Conservation (phyloP, 139 green algal species). For the Chlamydomonas sp. region DNA sequence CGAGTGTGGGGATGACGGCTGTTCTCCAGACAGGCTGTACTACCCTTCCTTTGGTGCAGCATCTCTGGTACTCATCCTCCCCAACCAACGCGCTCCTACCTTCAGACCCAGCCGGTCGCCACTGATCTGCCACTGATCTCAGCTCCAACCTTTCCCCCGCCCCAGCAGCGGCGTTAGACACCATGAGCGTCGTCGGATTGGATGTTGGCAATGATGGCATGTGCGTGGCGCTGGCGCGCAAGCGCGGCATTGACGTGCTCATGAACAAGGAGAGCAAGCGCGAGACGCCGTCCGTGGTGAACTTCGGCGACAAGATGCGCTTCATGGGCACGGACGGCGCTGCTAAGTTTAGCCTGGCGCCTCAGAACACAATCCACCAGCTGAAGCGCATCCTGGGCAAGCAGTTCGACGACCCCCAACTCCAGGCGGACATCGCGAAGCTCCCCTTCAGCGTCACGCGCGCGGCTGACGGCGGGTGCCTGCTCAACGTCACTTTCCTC, state of each 20-base stretch:
- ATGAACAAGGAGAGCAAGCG: slow-evolving; percentile 95
- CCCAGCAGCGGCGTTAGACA: too few relatives aligned
- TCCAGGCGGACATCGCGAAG: slow-evolving; percentile 68
- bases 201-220: slow-evolving; percentile 84
- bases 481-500: slow-evolving; percentile 68
- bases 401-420: slow-evolving; percentile 68
- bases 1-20: too few relatives aligned
- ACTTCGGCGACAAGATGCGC: slow-evolving; percentile 80
- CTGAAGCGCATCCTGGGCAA: slow-evolving; percentile 93
- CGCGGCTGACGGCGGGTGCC: slow-evolving; percentile 62
- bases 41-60: too few relatives aligned
- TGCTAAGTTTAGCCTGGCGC: slow-evolving; percentile 74
- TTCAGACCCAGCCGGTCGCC: too few relatives aligned
- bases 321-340: slow-evolving; percentile 73
- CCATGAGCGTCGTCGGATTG: slow-evolving; percentile 84
- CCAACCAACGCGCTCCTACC: too few relatives aligned
- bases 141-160: too few relatives aligned
- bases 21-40: too few relatives aligned
- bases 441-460: slow-evolving; percentile 68
- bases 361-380: slow-evolving; percentile 84
- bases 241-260: slow-evolving; percentile 84
- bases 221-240: slow-evolving; percentile 81
- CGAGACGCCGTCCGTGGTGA: slow-evolving; percentile 84
- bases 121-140: too few relatives aligned
- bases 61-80: too few relatives aligned